A percentile compares a stretch with the other conserved stretches of the same genome.
Evolutionary conservation across 257 asterid genomes (phyloP).

Genomic region (Rehmannia glutinosa): DNA sequence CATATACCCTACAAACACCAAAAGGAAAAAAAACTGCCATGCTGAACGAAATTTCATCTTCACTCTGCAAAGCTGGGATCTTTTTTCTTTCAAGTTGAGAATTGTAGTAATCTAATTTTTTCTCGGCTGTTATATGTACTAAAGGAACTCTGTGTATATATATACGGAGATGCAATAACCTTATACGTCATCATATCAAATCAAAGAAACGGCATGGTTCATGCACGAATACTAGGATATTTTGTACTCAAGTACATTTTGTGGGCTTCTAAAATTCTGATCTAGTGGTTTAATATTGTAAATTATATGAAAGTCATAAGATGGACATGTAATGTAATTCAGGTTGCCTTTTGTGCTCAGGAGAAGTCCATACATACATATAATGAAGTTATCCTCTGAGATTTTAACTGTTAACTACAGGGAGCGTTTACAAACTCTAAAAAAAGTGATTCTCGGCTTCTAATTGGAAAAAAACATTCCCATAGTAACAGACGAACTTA

Average conservation of each 20-base stretch:
- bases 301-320: constrained; percentile 10
- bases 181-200: background rate
- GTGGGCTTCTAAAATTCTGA: background rate
- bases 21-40: constrained; percentile 36
- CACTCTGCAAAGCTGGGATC: background rate
- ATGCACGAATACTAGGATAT: constrained; percentile 27
- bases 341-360: background rate
- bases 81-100: background rate
- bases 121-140: constrained; percentile 4
- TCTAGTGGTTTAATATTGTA: background rate
- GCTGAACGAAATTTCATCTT: constrained; percentile 31
- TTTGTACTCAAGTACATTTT: constrained; percentile 13
- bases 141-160: background rate
- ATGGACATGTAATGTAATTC: background rate
- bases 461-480: no score
- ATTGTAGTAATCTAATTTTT: background rate
- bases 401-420: no score
- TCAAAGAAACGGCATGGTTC: constrained; percentile 32
- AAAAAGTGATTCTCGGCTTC: no score
- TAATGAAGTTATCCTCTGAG: no score
- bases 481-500: no score
- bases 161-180: background rate
- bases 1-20: constrained; percentile 45
- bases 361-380: no score
- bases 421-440: no score